A percentile compares a stretch with the other conserved stretches of the same genome.
Conservation (phyloP, 2,329 filamentous ascomycete genomes). For the Colletotrichum liriopes region DNA sequence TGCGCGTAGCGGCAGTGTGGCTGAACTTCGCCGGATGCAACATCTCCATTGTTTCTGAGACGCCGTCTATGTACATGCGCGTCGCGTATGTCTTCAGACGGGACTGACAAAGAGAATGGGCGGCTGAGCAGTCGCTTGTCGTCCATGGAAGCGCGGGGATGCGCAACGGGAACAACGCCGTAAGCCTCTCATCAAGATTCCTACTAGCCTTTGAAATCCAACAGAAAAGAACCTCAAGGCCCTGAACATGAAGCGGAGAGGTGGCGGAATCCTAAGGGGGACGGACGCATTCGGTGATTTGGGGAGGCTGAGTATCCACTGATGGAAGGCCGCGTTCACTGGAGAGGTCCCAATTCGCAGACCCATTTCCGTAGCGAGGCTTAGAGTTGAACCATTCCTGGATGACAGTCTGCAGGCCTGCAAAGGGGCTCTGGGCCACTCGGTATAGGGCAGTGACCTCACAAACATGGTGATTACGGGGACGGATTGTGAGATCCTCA, state of each 20-base stretch:
- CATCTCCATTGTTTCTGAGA: constrained; percentile 13
- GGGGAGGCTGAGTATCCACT: constrained; percentile 9
- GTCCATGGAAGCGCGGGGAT: constrained; percentile 4
- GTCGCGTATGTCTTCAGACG: background rate
- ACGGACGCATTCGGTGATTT: too few relatives aligned
- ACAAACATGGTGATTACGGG: constrained; percentile 4
- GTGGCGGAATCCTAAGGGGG: too few relatives aligned
- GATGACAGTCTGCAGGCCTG: background rate
- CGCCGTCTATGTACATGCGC: background rate
- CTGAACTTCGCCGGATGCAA: constrained; percentile 17
- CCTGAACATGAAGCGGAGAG: too few relatives aligned
- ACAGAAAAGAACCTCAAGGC: background rate
- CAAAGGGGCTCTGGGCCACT: constrained; percentile 15
- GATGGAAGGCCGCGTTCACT: constrained; percentile 32
- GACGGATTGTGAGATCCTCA: constrained; percentile 14
- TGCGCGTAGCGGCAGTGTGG: constrained; percentile 29
- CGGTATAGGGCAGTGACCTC: constrained; percentile 21
- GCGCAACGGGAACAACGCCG: constrained; percentile 4
- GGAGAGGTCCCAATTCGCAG: background rate
- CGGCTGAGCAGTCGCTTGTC: constrained; percentile 16
- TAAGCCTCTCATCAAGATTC: constrained; percentile 1
- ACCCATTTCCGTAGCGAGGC: too few relatives aligned
- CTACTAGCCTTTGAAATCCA: constrained; percentile 11
- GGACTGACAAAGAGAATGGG: constrained; percentile 30
- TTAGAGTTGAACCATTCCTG: background rate